phyloP scores from a whole-genome alignment of 2,329 filamentous ascomycete species.

The Sclerotinia glacialis region DNA sequence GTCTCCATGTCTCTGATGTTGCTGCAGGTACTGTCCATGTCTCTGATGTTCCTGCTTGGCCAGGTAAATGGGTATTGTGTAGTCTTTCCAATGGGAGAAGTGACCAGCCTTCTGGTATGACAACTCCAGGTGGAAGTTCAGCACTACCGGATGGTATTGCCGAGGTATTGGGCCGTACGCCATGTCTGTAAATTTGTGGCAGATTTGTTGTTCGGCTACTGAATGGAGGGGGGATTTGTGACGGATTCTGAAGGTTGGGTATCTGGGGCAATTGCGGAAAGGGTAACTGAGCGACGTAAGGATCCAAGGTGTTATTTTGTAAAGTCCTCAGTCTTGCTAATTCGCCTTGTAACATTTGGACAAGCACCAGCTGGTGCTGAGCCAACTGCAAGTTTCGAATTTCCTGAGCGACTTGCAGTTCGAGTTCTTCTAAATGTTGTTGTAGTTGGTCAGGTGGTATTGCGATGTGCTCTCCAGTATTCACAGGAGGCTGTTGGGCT shows the following conservation, averaged over 20 bases:
- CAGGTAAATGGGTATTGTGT: slow-evolving; percentile 26
- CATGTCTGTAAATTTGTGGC: slow-evolving; percentile 45
- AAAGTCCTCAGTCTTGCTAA: slow-evolving; percentile 58
- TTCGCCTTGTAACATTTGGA: slow-evolving; percentile 67
- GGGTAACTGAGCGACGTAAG: slow-evolving; percentile 32
- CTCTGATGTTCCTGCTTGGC: slow-evolving; percentile 13
- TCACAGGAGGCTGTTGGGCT: slow-evolving; percentile 11
- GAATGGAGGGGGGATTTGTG: slow-evolving; percentile 18
- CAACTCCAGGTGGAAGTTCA: slow-evolving; percentile 62
- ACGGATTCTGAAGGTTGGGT: not conserved
- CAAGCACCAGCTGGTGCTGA: slow-evolving; percentile 64
- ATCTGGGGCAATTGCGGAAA: slow-evolving; percentile 32
- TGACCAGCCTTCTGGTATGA: slow-evolving; percentile 63
- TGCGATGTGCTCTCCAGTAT: not conserved
- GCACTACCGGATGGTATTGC: slow-evolving; percentile 59
- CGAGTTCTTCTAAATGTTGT: slow-evolving; percentile 61
- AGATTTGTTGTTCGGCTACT: not conserved
- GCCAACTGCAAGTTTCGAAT: slow-evolving; percentile 60
- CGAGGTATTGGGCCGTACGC: slow-evolving; percentile 45
- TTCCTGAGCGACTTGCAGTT: slow-evolving; percentile 67
- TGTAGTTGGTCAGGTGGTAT: slow-evolving; percentile 46
- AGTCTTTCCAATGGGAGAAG: slow-evolving; percentile 58
- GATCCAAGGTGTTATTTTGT: slow-evolving; percentile 32
- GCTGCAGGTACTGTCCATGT: slow-evolving; percentile 28
- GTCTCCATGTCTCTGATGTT: slow-evolving; percentile 24